phyloP scores from a whole-genome alignment of 1,284 basidiomycete genomes.

The Phellinidium pouzarii region DNA sequence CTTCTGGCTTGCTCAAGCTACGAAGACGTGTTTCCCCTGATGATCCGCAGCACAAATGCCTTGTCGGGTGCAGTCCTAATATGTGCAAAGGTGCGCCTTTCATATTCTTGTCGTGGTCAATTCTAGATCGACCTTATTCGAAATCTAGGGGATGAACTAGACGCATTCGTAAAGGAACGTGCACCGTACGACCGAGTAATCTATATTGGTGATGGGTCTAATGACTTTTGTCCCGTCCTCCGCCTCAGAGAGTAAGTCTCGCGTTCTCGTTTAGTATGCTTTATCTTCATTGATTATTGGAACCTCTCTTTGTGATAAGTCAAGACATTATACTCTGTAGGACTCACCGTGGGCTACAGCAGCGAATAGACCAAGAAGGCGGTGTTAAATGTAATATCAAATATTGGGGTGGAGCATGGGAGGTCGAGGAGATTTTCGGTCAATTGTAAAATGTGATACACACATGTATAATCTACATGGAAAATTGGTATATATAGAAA shows the following conservation, averaged over 20 bases:
- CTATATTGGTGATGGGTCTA: conserved; percentile 92
- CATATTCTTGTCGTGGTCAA: not conserved
- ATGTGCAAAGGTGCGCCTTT: conserved; percentile 87
- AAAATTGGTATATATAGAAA: not conserved
- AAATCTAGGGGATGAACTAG: conserved; percentile 77
- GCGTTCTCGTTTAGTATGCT: not conserved
- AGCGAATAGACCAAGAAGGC: conserved; percentile 68
- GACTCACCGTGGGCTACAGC: conserved; percentile 67
- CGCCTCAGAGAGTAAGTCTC: conserved; percentile 62
- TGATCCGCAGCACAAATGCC: conserved; percentile 79
- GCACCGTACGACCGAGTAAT: conserved; percentile 77
- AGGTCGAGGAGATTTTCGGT: conserved; percentile 77
- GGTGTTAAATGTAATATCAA: conserved; percentile 68
- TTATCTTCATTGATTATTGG: not conserved
- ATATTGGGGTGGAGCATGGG: conserved; percentile 92
- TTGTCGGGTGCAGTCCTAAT: conserved; percentile 88
- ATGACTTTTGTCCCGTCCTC: conserved; percentile 92
- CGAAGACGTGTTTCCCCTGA: conserved; percentile 69
- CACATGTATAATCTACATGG: not conserved
- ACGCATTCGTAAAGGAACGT: conserved; percentile 70
- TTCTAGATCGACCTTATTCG: conserved; percentile 8
- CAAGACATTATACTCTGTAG: conserved; percentile 78
- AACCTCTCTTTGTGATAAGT: conserved; percentile 31
- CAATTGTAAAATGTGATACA: conserved; percentile 29
- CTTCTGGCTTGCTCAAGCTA: conserved; percentile 71